Evolutionary conservation across 164 flowering plant genomes (phyloP), one percentile per base, ranked within the genome.

Genomic region (Pachysandra terminalis): DNA sequence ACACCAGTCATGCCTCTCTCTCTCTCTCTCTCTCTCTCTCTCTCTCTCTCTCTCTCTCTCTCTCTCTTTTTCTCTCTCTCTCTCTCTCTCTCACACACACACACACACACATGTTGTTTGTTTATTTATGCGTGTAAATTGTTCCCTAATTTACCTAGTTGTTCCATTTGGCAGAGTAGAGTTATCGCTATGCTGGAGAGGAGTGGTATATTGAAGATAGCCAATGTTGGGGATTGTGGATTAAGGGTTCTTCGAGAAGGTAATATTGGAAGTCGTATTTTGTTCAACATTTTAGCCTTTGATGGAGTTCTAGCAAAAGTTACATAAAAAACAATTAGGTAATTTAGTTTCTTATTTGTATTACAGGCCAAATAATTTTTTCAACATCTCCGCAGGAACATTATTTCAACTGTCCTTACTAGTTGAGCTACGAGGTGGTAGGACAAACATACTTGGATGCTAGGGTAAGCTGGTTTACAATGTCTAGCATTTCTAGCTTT

Each of bases 221-320:
- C 98, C 21, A 94, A 77, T 82, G 88, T 94, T 51, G 98, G 98
- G 73, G 98, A 94, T 67, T 94, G 97, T 82, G 97, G 96, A 68
- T 55, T 94, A 66, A 77, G 80, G 56, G 61, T 90, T 68, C 70
- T 94, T 24, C 90, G 95, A 28, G 70, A 78, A 80, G 97, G 98
- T 91, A 71, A 48, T 17, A 22, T n/a, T 19, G 48, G 21, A n/a
- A 45, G 19, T 17, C 17, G n/a, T n/a, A 25, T 12, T 26, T 37
- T 69, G 7, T 41, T 40, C n/a, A n/a, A 23, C 26, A 25, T 23
- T 35, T 68, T 24, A 61, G 19, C 49, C 56, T 45, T 28, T 19
- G 25, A 40, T 40, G 32, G 63, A 25, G 53, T 7, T 14, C 19
- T 24, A 24, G 24, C 40, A 19, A 9, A 37, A 35, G n/a, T 53